A percentile compares a stretch with the other conserved stretches of the same genome.
Evolutionary conservation across 1,139 yeast genomes (phyloP).

Genomic region (Pichia sorboxylosa): DNA sequence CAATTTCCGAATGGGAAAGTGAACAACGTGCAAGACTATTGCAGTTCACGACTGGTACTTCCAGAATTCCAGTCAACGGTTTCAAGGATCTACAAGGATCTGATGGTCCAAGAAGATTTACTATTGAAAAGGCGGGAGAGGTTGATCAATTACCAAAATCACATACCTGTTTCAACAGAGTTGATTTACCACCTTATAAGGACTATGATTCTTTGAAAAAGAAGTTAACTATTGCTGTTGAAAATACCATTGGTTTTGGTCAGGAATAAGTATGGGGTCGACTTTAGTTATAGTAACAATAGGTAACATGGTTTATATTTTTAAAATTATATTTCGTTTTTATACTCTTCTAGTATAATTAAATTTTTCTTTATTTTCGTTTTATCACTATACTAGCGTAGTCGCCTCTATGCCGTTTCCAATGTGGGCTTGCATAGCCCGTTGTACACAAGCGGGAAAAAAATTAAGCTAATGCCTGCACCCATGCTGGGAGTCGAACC

Average conservation of each 20-base stretch:
- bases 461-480: slow-evolving; percentile 2
- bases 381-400: too few relatives aligned
- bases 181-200: slow-evolving; percentile 51
- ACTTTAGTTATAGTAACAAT: too few relatives aligned
- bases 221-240: slow-evolving; percentile 52
- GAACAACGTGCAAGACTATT: slow-evolving; percentile 92
- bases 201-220: slow-evolving; percentile 48
- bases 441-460: too few relatives aligned
- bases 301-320: too few relatives aligned
- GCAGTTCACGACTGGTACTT: slow-evolving; percentile 97
- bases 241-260: slow-evolving; percentile 69
- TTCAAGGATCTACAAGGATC: slow-evolving; percentile 97
- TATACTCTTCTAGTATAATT: not conserved
- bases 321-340: too few relatives aligned
- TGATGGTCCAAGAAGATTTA: slow-evolving; percentile 97
- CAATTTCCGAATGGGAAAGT: slow-evolving; percentile 87
- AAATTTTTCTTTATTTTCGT: too few relatives aligned
- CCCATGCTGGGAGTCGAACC: slow-evolving; percentile 5
- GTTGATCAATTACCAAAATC: slow-evolving; percentile 87
- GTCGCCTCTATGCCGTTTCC: too few relatives aligned
- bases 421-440: too few relatives aligned
- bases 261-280: slow-evolving; percentile 48
- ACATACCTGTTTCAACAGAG: slow-evolving; percentile 65
- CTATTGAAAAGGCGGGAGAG: slow-evolving; percentile 97
- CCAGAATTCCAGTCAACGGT: slow-evolving; percentile 97